Conservation (phyloP, 2,329 filamentous ascomycete species). For the Ascochyta rabiei region DNA sequence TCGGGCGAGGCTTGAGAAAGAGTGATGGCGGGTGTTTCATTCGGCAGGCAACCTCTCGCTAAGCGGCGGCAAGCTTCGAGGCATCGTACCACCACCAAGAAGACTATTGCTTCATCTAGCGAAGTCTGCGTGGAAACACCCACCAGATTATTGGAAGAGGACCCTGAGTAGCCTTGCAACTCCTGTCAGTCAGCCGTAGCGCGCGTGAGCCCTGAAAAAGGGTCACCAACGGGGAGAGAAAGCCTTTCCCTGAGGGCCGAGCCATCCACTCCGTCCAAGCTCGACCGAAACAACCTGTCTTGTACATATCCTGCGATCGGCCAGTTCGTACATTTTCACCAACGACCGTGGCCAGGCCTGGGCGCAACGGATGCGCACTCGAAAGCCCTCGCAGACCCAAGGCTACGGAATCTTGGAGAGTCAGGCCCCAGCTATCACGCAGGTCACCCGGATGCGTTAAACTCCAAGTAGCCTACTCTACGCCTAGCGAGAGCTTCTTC, state of each 20-base stretch:
- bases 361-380: background rate
- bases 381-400: background rate
- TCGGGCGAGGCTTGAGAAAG: background rate
- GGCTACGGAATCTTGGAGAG: background rate
- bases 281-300: background rate
- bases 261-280: background rate
- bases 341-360: background rate
- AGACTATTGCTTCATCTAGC: constrained; percentile 16
- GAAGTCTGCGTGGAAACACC: background rate
- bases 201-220: background rate
- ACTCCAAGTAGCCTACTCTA: background rate
- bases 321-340: background rate
- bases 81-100: background rate
- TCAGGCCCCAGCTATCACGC: background rate
- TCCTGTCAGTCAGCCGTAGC: constrained; percentile 1
- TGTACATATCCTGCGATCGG: background rate
- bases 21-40: constrained; percentile 5
- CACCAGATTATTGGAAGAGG: background rate
- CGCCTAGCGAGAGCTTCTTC: constrained; percentile 3
- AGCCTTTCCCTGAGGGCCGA: background rate
- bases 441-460: background rate
- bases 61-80: constrained; percentile 2
- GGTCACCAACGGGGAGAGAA: background rate
- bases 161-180: background rate
- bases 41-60: background rate